phyloP scores from a whole-genome alignment of 768 basidiomycete species.

The Fibroporia radiculosa region DNA sequence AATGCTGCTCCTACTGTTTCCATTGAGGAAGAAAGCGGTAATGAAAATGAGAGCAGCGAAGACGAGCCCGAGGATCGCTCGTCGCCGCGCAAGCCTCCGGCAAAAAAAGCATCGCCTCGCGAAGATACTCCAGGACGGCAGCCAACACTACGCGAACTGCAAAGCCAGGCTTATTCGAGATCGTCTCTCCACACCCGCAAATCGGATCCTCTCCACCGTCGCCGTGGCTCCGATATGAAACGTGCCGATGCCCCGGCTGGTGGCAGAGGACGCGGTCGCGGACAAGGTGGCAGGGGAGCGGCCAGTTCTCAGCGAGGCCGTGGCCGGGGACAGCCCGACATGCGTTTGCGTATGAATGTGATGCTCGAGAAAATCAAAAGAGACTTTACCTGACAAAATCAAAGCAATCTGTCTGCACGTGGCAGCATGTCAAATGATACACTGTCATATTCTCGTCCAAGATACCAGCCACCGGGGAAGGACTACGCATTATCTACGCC shows the following conservation, averaged over 20 bases:
- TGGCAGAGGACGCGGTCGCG: constrained; percentile 19
- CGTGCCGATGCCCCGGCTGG: constrained; percentile 5
- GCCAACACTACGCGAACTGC: constrained; percentile 48
- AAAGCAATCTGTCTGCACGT: too few species aligned
- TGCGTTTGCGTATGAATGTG: constrained; percentile 83
- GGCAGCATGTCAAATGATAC: not conserved
- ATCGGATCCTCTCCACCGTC: constrained; percentile 32
- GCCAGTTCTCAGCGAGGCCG: constrained; percentile 32
- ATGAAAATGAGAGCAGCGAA: constrained; percentile 4
- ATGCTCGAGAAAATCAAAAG: constrained; percentile 83
- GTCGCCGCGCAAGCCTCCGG: not conserved
- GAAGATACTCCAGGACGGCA: constrained; percentile 15
- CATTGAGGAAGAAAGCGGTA: too few species aligned
- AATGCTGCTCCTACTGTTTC: too few species aligned
- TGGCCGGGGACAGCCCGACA: constrained; percentile 49
- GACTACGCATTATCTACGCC: not conserved
- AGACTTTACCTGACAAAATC: constrained; percentile 29
- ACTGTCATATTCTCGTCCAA: too few species aligned
- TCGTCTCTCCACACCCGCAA: constrained; percentile 52
- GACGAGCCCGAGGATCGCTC: constrained; percentile 9
- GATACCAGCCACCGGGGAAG: not conserved
- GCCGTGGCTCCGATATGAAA: constrained; percentile 14
- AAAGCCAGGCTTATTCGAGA: constrained; percentile 53
- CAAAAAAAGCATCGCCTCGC: not conserved
- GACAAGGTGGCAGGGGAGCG: constrained; percentile 17